Evolutionary conservation across 495 filamentous ascomycete species (phyloP).

Genomic region (Cercophora samala): DNA sequence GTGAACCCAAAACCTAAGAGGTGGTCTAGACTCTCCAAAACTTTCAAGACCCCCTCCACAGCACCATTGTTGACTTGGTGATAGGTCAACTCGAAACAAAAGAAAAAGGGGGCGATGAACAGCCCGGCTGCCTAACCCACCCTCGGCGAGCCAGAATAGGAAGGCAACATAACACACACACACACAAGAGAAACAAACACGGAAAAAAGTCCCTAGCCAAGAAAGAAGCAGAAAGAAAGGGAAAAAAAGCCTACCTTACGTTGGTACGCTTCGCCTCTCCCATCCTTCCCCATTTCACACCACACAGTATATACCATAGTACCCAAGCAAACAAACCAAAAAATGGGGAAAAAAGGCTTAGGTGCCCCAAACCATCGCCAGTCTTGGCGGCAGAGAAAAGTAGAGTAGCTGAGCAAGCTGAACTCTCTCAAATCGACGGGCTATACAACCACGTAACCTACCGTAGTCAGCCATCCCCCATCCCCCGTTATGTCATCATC

Average conservation of each 20-base stretch:
- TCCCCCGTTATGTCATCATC: neutral
- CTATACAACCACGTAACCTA: too few species aligned
- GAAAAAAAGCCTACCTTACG: too few species aligned
- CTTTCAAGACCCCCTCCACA: neutral
- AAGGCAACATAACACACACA: neutral
- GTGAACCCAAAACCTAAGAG: neutral
- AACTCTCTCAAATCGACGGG: neutral
- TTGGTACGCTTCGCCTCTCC: neutral
- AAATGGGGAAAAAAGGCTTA: neutral
- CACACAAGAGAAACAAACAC: neutral
- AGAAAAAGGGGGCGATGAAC: neutral
- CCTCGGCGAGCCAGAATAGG: neutral
- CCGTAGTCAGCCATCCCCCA: neutral
- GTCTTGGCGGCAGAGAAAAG: neutral
- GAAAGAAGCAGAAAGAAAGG: too few species aligned
- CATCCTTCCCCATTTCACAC: neutral
- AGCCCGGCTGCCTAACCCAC: neutral
- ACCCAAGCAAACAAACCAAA: too few species aligned
- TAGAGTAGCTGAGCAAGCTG: neutral
- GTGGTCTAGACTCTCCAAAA: neutral
- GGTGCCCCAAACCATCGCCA: neutral
- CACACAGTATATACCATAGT: neutral
- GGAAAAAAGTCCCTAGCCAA: neutral
- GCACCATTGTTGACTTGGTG: neutral
- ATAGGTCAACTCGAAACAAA: neutral